Evolutionary conservation across 1,284 basidiomycete species (phyloP).

Genomic region (Waitea zeae): DNA sequence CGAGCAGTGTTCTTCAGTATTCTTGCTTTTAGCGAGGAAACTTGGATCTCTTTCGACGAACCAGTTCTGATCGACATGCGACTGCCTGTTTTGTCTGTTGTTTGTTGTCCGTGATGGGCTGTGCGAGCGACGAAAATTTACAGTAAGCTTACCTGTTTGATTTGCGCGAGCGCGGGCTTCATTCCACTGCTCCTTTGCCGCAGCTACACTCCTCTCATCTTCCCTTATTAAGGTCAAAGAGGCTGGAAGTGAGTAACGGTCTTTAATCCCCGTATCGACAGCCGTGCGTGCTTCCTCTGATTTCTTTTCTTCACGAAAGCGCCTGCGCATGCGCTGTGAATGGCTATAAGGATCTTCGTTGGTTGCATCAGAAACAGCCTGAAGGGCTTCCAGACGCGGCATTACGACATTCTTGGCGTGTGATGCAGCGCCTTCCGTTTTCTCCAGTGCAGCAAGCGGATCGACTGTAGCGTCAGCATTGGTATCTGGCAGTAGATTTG

Average conservation of each 20-base stretch:
- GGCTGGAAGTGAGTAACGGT: constrained; percentile 57
- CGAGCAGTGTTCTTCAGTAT: constrained; percentile 30
- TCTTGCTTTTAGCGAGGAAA: constrained; percentile 27
- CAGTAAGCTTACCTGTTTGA: too few relatives aligned
- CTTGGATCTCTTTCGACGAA: constrained; percentile 5
- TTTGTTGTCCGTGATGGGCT: too few relatives aligned
- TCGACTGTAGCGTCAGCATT: constrained; percentile 52
- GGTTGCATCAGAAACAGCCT: constrained; percentile 52
- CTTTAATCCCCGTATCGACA: constrained; percentile 53
- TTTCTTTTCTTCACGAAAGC: constrained; percentile 78
- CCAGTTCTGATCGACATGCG: constrained; percentile 5
- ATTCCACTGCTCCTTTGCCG: constrained; percentile 46
- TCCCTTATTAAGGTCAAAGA: constrained; percentile 40
- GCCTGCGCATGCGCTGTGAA: constrained; percentile 57
- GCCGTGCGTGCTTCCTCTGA: constrained; percentile 45
- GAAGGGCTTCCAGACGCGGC: constrained; percentile 65
- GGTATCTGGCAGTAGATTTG: constrained; percentile 31
- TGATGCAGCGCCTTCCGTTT: constrained; percentile 65
- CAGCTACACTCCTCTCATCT: constrained; percentile 30
- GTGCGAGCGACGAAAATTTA: too few relatives aligned
- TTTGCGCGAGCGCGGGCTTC: constrained; percentile 18
- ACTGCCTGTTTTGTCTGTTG: constrained; percentile 4
- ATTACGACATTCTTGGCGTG: constrained; percentile 52
- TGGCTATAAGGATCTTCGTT: constrained; percentile 76
- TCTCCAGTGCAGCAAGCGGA: constrained; percentile 79